These are phyloP conservation scores for Bacidia rubella DNA, from an alignment of 495 filamentous ascomycete genomes.

Conservation along the genomic window DNA sequence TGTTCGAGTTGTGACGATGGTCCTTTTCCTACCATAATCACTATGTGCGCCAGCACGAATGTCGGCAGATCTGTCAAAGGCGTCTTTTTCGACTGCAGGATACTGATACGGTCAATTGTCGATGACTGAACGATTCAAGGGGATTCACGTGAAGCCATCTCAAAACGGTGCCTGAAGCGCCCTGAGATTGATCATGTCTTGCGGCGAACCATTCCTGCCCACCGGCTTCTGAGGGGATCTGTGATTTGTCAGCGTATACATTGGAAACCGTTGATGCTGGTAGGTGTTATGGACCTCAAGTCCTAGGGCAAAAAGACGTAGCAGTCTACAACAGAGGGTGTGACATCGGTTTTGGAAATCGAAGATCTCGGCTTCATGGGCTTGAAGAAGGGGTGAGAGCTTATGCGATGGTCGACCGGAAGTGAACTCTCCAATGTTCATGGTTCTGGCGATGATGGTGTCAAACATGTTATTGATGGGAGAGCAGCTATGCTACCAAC, in stretches of 20 bases:
- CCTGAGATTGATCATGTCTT: conserved; percentile 47
- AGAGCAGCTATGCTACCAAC: conserved; percentile 30
- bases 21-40: conserved; percentile 38
- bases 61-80: conserved; percentile 20
- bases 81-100: conserved; percentile 9
- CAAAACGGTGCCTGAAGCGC: conserved; percentile 59
- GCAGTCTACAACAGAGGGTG: conserved; percentile 54
- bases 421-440: conserved; percentile 79
- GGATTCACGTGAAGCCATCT: conserved; percentile 52
- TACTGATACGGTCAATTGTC: conserved; percentile 17
- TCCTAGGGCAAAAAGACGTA: conserved; percentile 63
- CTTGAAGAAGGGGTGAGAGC: conserved; percentile 49
- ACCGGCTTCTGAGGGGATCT: conserved; percentile 32
- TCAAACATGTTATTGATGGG: conserved; percentile 1
- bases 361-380: conserved; percentile 45
- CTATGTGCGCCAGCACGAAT: conserved; percentile 56
- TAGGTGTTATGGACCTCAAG: conserved; percentile 36
- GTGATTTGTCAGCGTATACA: neutral
- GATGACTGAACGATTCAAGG: conserved; percentile 4
- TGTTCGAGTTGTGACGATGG: neutral
- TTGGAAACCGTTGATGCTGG: neutral
- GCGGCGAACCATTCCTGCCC: conserved; percentile 57
- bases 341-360: conserved; percentile 59
- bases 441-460: conserved; percentile 44
- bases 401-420: conserved; percentile 66